A percentile compares a stretch with the other conserved stretches of the same genome.
Conservation (phyloP, 495 filamentous ascomycete species). For the Daldinia childiae region DNA sequence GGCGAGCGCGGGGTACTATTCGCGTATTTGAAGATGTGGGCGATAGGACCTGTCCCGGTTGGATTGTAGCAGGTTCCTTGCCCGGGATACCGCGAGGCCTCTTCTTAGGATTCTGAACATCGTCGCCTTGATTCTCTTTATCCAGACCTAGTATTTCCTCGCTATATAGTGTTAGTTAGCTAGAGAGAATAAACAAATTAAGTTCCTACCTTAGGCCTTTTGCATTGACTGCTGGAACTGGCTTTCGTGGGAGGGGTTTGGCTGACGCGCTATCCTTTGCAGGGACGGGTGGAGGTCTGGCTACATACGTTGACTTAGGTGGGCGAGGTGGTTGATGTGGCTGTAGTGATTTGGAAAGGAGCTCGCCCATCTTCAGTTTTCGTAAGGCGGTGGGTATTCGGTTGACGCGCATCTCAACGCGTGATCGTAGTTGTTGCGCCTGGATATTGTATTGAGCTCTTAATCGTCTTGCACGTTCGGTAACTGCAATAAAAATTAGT, state of each 20-base stretch:
- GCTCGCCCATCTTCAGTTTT: constrained; percentile 83
- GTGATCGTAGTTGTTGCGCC: constrained; percentile 80
- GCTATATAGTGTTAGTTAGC: constrained; percentile 53
- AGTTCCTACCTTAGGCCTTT: constrained; percentile 72
- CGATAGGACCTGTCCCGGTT: constrained; percentile 70
- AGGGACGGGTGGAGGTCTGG: constrained; percentile 43
- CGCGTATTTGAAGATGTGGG: constrained; percentile 84
- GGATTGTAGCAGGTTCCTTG: constrained; percentile 36
- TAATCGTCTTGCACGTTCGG: constrained; percentile 88
- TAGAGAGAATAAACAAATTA: constrained; percentile 3
- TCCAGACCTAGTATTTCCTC: constrained; percentile 72
- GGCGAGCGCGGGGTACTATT: constrained; percentile 59
- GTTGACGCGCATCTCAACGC: constrained; percentile 94
- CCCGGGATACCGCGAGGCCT: constrained; percentile 43
- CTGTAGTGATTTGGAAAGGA: constrained; percentile 62
- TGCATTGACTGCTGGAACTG: constrained; percentile 40
- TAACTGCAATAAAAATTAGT: constrained; percentile 67
- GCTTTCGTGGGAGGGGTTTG: constrained; percentile 42
- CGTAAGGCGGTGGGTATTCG: constrained; percentile 85
- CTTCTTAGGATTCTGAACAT: constrained; percentile 63
- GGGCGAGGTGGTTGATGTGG: constrained; percentile 32
- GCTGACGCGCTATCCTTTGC: constrained; percentile 41
- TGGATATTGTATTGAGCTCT: constrained; percentile 90
- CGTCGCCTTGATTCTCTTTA: constrained; percentile 76
- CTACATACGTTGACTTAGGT: constrained; percentile 41